phyloP scores from a whole-genome alignment of 768 basidiomycete species.

The Mycena amicta region DNA sequence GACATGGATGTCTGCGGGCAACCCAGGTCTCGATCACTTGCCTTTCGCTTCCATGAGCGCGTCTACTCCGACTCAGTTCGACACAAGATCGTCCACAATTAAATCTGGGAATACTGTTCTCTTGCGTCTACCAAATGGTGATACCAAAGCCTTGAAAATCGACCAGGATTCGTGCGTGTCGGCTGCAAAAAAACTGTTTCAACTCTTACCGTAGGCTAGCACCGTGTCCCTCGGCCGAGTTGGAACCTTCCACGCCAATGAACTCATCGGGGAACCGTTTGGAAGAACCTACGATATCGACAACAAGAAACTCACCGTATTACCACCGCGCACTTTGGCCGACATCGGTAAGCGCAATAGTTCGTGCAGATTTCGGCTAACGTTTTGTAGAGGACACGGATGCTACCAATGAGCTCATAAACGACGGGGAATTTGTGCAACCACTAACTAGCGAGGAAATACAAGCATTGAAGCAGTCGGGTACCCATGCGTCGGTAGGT shows the following conservation, averaged over 20 bases:
- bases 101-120: constrained; percentile 77
- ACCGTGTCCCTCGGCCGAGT: constrained; percentile 79
- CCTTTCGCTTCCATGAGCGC: constrained; percentile 12
- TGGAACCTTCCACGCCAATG: constrained; percentile 77
- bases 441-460: constrained; percentile 86
- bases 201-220: constrained; percentile 39
- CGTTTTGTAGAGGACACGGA: constrained; percentile 84
- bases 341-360: constrained; percentile 73
- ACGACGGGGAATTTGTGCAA: constrained; percentile 83
- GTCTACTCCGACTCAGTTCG: constrained; percentile 13
- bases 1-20: constrained; percentile 4
- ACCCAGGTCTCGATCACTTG: constrained; percentile 3
- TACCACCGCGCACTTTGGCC: constrained; percentile 65
- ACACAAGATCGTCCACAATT: constrained; percentile 42
- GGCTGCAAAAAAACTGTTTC: neutral
- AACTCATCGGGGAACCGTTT: constrained; percentile 81
- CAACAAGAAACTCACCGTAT: constrained; percentile 64
- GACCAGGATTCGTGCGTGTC: constrained; percentile 68
- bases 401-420: constrained; percentile 95
- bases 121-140: constrained; percentile 76
- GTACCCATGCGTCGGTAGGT: constrained; percentile 74
- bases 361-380: neutral
- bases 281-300: constrained; percentile 88
- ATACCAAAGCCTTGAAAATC: constrained; percentile 73
- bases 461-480: constrained; percentile 77